phyloP scores from a whole-genome alignment of 2,329 filamentous ascomycete species.

The Rhynchosporium graminicola region DNA sequence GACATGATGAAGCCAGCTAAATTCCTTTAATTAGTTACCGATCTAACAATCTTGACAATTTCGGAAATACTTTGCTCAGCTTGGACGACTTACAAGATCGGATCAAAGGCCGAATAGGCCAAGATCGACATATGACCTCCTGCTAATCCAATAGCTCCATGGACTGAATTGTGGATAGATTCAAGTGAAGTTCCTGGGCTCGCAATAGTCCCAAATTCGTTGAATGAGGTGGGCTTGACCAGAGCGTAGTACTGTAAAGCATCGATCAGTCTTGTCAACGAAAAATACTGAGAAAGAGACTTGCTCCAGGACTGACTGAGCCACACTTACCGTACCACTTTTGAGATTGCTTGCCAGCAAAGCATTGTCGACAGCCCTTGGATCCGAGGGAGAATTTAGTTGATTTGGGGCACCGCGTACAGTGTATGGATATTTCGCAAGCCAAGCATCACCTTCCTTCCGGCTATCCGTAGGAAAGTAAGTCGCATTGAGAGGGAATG shows the following conservation, averaged over 20 bases:
- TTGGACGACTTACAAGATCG: slow-evolving; percentile 46
- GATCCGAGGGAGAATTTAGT: slow-evolving; percentile 23
- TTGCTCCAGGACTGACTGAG: neutral
- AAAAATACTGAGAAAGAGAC: neutral
- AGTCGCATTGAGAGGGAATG: slow-evolving; percentile 39
- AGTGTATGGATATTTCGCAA: slow-evolving; percentile 42
- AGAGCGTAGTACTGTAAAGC: slow-evolving; percentile 47
- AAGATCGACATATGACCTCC: slow-evolving; percentile 45
- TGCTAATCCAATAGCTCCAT: slow-evolving; percentile 44
- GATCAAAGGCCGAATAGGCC: slow-evolving; percentile 48
- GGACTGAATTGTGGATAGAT: slow-evolving; percentile 47
- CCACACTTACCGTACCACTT: slow-evolving; percentile 34
- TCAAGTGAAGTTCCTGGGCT: slow-evolving; percentile 44
- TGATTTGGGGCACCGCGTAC: slow-evolving; percentile 28
- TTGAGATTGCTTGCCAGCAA: slow-evolving; percentile 24
- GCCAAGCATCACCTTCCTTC: slow-evolving; percentile 35
- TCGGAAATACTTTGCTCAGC: too few species aligned
- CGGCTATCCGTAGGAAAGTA: slow-evolving; percentile 39
- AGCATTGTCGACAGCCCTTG: slow-evolving; percentile 25
- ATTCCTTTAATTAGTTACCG: neutral
- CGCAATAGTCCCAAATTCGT: slow-evolving; percentile 47
- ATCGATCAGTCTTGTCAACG: neutral
- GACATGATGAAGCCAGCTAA: slow-evolving; percentile 52
- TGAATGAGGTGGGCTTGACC: slow-evolving; percentile 40
- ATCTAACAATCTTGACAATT: too few species aligned